Base-by-base conservation (phyloP, 148 eudicot genomes). In the Dysphania ambrosioides region DNA sequence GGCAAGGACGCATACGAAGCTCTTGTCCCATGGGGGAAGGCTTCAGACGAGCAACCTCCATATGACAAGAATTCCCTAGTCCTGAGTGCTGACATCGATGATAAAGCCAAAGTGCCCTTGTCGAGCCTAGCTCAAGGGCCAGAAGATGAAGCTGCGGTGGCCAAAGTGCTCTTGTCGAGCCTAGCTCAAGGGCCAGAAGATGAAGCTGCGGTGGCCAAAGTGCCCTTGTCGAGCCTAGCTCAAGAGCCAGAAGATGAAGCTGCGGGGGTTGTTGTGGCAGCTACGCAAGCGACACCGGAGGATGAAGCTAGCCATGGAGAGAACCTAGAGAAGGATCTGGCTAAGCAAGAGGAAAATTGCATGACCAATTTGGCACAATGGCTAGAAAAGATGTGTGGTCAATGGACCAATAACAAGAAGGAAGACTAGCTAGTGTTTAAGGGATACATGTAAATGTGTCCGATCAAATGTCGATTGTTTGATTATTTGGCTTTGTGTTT, bases 321-420 rank as follows among this genome's bases (percentile, higher is more conserved):
- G 24, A 61, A 32, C 40, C 60, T 12, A 6, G 75, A 63, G 55
- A 40, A 27, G 23, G 66, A n/a, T 8, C 4, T 12, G 24, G 18
- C 13, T 11, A 80, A 78, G 82, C 77, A 83, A 64, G 82, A 84
- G 67, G 83, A 75, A 24, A 80, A 85, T 53, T 83, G 84, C 34
- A 62, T 81, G 41, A 55, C 49, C 13, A 67, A 83, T 53, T 53
- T 90, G 40, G 89, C 84, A 13, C 81, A 68, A 76, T 88, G 87
- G 64, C 55, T 86, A 77, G 82, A 85, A 65, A 84, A 82, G 73
- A 29, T 82, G 15, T 90, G 84, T 71, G 77, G 85, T 55, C 85
- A 89, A 51, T 55, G 75, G 67, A 76, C 21, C 66, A 61, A 57
- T 57, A 79, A 74, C 40, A 86, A 83, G 51, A 79, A 70, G 72